Evolutionary conservation across 2,329 filamentous ascomycete genomes (phyloP).

Genomic region (Nannizzia gypsea): DNA sequence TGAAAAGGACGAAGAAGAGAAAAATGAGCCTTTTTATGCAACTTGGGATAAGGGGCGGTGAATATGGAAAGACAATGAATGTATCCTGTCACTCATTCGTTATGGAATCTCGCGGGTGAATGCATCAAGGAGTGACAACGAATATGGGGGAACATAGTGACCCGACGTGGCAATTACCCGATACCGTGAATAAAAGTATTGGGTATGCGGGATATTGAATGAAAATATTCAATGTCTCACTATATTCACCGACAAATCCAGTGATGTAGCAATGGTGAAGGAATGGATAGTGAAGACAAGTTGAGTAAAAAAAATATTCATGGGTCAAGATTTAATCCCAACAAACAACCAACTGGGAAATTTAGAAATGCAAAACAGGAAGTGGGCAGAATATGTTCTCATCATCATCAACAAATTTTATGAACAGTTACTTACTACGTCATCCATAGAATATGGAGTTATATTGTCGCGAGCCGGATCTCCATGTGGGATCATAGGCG

Average conservation of each 20-base stretch:
- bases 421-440: neutral
- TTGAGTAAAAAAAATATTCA: neutral
- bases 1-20: neutral
- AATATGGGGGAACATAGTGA: neutral
- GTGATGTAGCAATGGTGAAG: neutral
- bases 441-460: neutral
- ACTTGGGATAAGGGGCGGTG: neutral
- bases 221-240: neutral
- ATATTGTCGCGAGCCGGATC: neutral
- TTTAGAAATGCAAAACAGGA: neutral
- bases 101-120: neutral
- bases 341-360: neutral
- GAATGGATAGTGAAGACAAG: neutral
- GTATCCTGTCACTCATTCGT: neutral
- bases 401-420: neutral
- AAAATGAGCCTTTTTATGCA: constrained; percentile 5
- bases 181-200: neutral
- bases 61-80: constrained; percentile 2
- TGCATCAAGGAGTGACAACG: neutral
- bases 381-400: neutral
- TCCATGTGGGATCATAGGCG: neutral
- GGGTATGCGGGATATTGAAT: neutral
- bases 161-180: neutral
- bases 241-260: neutral
- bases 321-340: neutral